Conservation (phyloP, 495 filamentous ascomycete genomes). For the Penicillium waksmanii region DNA sequence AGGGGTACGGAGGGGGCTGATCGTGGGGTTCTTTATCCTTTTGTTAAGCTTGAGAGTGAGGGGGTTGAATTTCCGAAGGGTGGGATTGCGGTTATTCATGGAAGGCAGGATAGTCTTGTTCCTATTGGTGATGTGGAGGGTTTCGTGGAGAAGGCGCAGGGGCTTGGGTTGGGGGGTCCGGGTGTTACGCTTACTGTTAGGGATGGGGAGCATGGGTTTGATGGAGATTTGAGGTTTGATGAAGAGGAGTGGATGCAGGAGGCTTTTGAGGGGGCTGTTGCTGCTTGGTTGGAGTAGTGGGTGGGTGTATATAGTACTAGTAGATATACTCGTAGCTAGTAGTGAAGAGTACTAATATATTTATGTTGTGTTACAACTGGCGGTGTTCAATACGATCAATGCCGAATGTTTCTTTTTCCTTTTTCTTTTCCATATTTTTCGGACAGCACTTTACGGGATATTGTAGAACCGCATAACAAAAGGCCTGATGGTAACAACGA, state of each 20-base stretch:
- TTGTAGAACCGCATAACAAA: no score
- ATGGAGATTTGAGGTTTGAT: constrained; percentile 16
- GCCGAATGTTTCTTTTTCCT: no score
- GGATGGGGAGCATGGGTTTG: constrained; percentile 38
- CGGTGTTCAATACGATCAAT: no score
- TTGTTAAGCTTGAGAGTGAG: constrained; percentile 21
- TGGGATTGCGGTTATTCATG: constrained; percentile 32
- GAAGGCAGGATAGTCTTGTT: constrained; percentile 28
- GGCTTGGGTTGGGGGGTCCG: constrained; percentile 9
- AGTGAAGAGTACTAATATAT: no score
- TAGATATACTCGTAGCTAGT: no score
- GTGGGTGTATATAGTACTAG: no score
- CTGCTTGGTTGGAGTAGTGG: constrained; percentile 28
- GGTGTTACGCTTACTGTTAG: constrained; percentile 26
- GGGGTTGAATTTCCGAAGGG: constrained; percentile 25
- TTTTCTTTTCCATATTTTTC: no score
- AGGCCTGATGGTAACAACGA: no score
- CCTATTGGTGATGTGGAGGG: constrained; percentile 24
- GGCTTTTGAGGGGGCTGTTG: constrained; percentile 19
- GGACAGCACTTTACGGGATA: no score
- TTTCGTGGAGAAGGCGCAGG: constrained; percentile 29
- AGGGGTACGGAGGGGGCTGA: constrained; percentile 19
- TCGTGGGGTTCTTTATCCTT: constrained; percentile 21
- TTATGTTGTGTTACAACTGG: no score
- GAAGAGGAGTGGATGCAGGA: constrained; percentile 29